These are phyloP conservation scores for Phallus indusiatus DNA, from an alignment of 768 basidiomycete species.

Conservation along the genomic window DNA sequence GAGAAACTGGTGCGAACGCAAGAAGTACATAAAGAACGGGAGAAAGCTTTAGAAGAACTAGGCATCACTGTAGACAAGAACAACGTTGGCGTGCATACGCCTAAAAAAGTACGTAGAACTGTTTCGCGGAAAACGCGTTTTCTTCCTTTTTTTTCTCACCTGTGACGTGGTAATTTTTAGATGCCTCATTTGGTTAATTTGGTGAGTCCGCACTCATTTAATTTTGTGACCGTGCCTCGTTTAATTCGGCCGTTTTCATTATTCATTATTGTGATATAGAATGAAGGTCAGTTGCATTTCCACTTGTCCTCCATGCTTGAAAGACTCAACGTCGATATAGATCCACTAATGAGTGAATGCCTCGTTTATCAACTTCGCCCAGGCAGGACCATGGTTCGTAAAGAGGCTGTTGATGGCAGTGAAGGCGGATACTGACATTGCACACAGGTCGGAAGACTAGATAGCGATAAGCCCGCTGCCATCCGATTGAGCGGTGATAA, in stretches of 20 bases:
- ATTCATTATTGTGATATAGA: conserved; percentile 18
- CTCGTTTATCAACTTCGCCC: conserved; percentile 86
- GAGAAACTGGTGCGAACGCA: conserved; percentile 86
- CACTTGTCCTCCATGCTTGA: background rate
- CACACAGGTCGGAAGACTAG: conserved; percentile 72
- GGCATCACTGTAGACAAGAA: conserved; percentile 98
- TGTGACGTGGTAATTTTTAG: conserved; percentile 29
- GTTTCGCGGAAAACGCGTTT: background rate
- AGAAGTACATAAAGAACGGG: conserved; percentile 92
- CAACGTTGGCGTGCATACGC: conserved; percentile 92
- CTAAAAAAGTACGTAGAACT: conserved; percentile 61
- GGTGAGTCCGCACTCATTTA: conserved; percentile 39
- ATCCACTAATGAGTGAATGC: conserved; percentile 96
- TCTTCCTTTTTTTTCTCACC: too few species aligned
- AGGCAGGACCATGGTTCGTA: conserved; percentile 64
- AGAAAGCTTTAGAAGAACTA: conserved; percentile 94
- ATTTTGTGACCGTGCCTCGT: conserved; percentile 5
- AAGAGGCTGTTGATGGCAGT: conserved; percentile 5
- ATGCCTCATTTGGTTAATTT: conserved; percentile 92
- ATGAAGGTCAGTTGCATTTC: background rate
- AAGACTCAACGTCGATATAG: conserved; percentile 28
- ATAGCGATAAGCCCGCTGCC: conserved; percentile 70
- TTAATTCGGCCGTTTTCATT: conserved; percentile 13
- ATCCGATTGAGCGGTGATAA: conserved; percentile 90
- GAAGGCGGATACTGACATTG: background rate